These are phyloP conservation scores for Echria macrotheca DNA, from an alignment of 495 filamentous ascomycete genomes.

Conservation along the genomic window DNA sequence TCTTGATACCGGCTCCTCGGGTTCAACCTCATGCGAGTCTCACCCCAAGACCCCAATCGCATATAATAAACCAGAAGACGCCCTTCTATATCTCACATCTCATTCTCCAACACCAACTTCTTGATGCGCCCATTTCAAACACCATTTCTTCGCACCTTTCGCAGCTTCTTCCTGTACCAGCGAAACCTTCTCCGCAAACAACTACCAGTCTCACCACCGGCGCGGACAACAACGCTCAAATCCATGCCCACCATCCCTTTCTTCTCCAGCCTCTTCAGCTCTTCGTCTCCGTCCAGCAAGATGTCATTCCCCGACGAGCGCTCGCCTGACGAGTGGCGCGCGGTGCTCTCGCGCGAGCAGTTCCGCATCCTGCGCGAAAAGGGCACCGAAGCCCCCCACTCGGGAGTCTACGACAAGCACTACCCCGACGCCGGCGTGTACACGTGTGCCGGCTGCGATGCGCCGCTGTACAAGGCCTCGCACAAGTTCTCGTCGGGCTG, in stretches of 20 bases:
- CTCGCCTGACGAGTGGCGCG: constrained; percentile 78
- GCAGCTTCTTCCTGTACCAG: background rate
- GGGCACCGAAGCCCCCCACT: constrained; percentile 76
- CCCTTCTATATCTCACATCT: background rate
- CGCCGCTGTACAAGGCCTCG: constrained; percentile 81
- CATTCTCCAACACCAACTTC: background rate
- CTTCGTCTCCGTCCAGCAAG: constrained; percentile 42
- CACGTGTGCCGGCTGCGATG: constrained; percentile 75
- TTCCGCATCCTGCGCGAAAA: constrained; percentile 88
- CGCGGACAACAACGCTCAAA: background rate
- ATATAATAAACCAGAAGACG: background rate
- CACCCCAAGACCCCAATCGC: background rate
- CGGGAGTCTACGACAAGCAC: constrained; percentile 85
- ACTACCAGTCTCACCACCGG: background rate
- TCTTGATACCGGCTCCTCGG: background rate
- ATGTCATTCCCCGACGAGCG: constrained; percentile 73
- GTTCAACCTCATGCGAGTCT: constrained; percentile 48
- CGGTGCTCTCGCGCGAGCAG: constrained; percentile 78
- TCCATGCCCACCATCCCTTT: constrained; percentile 74
- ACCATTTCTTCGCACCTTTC: constrained; percentile 4
- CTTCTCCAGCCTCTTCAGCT: constrained; percentile 70
- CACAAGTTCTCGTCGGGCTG: constrained; percentile 96
- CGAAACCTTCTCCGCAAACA: background rate
- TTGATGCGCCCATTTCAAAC: background rate
- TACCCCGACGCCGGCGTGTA: constrained; percentile 69